Conservation (phyloP, 345 rosid genomes). For the Citrus sp. region DNA sequence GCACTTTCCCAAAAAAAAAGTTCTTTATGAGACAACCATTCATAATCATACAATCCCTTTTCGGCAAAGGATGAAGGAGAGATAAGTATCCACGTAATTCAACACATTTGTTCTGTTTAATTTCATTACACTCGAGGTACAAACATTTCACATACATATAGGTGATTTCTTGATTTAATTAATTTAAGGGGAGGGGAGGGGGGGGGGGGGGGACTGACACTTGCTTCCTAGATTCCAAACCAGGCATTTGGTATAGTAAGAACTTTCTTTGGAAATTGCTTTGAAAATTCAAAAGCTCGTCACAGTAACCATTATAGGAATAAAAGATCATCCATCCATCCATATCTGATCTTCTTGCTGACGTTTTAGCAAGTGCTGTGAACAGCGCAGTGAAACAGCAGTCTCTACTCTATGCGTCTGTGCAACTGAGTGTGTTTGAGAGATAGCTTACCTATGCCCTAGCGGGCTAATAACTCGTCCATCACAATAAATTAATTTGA, state of each 20-base stretch:
- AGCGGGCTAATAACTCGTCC: not conserved
- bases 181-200: too few species aligned
- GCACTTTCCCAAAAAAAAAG: slow-evolving; percentile 41
- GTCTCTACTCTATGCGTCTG: not conserved
- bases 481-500: slow-evolving; percentile 1
- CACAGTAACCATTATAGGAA: not conserved
- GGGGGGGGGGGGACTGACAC: not conserved
- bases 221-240: slow-evolving; percentile 35
- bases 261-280: not conserved
- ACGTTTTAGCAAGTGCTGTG: slow-evolving; percentile 3
- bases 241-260: not conserved
- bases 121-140: slow-evolving; percentile 11
- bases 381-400: not conserved
- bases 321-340: not conserved
- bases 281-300: not conserved
- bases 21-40: slow-evolving; percentile 29
- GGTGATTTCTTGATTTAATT: not conserved
- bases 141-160: not conserved
- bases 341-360: slow-evolving; percentile 9
- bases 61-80: slow-evolving; percentile 7
- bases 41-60: slow-evolving; percentile 20
- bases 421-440: not conserved
- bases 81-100: not conserved
- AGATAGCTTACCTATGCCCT: slow-evolving; percentile 1
- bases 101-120: not conserved